Evolutionary conservation across 1,284 basidiomycete species (phyloP).

Genomic region (Marasmius sp.): DNA sequence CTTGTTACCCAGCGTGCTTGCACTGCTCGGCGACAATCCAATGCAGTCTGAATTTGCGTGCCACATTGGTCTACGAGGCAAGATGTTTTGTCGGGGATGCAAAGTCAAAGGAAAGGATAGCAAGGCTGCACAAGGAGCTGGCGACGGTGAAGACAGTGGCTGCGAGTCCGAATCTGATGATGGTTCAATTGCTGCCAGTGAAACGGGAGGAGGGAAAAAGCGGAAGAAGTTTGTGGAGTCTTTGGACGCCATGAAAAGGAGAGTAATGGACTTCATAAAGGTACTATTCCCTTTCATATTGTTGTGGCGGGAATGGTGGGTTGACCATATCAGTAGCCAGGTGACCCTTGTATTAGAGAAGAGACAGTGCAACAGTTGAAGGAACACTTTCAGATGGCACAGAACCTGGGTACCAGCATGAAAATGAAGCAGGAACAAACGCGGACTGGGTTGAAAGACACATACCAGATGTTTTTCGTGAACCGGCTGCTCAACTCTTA

Average conservation of each 20-base stretch:
- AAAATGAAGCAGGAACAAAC: slow-evolving; percentile 20
- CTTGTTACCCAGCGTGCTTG: slow-evolving; percentile 32
- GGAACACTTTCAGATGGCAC: slow-evolving; percentile 17
- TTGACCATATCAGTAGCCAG: no score
- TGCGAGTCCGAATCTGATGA: slow-evolving; percentile 5
- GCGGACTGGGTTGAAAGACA: slow-evolving; percentile 29
- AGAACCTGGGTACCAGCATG: slow-evolving; percentile 14
- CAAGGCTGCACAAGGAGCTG: background rate
- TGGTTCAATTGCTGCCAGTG: background rate
- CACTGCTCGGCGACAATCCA: slow-evolving; percentile 41
- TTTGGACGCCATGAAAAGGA: background rate
- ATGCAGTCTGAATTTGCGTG: slow-evolving; percentile 46
- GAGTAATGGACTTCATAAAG: background rate
- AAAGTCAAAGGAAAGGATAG: slow-evolving; percentile 25
- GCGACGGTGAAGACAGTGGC: slow-evolving; percentile 10
- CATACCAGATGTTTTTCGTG: slow-evolving; percentile 22
- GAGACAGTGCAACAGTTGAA: slow-evolving; percentile 20
- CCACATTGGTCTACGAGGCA: slow-evolving; percentile 39
- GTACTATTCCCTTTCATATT: no score
- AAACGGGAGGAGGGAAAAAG: background rate
- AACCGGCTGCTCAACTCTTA: slow-evolving; percentile 21
- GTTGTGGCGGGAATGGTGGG: no score
- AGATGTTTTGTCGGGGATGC: slow-evolving; percentile 39
- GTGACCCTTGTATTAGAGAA: background rate
- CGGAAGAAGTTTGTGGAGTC: background rate